phyloP scores from a whole-genome alignment of 345 rosid species.

The Gossypium raimondii region DNA sequence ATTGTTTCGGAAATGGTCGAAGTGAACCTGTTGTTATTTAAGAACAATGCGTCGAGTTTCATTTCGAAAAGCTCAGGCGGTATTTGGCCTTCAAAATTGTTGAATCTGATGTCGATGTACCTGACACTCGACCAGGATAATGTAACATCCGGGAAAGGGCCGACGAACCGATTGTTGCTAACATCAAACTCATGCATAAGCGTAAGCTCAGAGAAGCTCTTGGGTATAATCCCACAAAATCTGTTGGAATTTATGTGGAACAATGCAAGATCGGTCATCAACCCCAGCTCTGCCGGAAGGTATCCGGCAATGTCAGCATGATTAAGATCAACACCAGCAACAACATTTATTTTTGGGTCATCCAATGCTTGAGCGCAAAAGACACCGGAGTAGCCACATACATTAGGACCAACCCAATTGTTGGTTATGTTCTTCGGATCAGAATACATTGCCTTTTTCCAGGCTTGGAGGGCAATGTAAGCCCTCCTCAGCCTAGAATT shows the following conservation, averaged over 20 bases:
- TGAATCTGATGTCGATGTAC: slow-evolving; percentile 64
- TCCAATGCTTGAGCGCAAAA: slow-evolving; percentile 64
- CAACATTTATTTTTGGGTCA: slow-evolving; percentile 43
- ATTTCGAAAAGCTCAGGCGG: slow-evolving; percentile 48
- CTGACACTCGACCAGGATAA: slow-evolving; percentile 49
- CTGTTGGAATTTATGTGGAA: slow-evolving; percentile 73
- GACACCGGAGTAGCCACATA: slow-evolving; percentile 62
- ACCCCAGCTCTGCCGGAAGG: slow-evolving; percentile 64
- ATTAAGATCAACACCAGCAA: slow-evolving; percentile 69
- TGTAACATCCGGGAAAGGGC: slow-evolving; percentile 47
- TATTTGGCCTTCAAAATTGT: slow-evolving; percentile 65
- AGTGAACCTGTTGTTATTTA: slow-evolving; percentile 73
- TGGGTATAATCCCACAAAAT: slow-evolving; percentile 75
- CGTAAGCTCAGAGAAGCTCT: slow-evolving; percentile 39
- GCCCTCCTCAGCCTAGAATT: slow-evolving; percentile 57
- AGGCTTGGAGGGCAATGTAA: slow-evolving; percentile 65
- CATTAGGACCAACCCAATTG: slow-evolving; percentile 68
- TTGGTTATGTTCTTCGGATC: slow-evolving; percentile 64
- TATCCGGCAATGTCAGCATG: slow-evolving; percentile 74
- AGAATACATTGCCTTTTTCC: slow-evolving; percentile 66
- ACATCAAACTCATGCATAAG: slow-evolving; percentile 74
- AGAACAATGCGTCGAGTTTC: slow-evolving; percentile 57
- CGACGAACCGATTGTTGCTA: slow-evolving; percentile 81
- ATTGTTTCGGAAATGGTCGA: slow-evolving; percentile 56
- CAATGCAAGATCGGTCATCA: slow-evolving; percentile 52